Base-by-base conservation (phyloP, 441 rosid genomes). In the Adansonia grandidieri region DNA sequence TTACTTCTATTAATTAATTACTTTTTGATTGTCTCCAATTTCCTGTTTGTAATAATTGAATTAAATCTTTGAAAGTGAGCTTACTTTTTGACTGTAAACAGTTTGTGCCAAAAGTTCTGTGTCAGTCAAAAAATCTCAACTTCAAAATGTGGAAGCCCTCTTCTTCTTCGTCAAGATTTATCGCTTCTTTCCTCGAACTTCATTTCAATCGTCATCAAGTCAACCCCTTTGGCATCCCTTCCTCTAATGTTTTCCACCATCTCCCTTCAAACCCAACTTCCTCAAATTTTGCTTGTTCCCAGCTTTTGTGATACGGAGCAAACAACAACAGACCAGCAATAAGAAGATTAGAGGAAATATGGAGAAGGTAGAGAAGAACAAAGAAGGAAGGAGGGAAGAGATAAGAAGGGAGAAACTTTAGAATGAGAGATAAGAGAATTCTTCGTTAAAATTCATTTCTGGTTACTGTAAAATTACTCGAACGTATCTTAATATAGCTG, bases 101-200 rank as follows among this genome's bases (percentile, higher is more conserved):
- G 66, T 57, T 73, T 73, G 65, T 57, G 32, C 40, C 32, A 28
- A 28, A 28, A 28, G 13, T 40, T 14, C 54, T 22, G 74, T 37
- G 63, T 28, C 32, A 65, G 17, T 57, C 28, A 40, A n/a, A 79
- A 44, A 63, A 3, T 45, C 20, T 19, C 48, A 60, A 68, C 82
- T 57, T 20, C 81, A 75, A 77, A 64, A 91, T 93, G 96, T 87
- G 92, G 77, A 89, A 87, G 70, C 84, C 85, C 58, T 87, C 91
- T 10, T 84, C 81, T 2, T 28, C 32, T 28, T 28, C 28, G 67
- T 84, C 83, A 72, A 87, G 85, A 82, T 77, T 82, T 79, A 64
- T 88, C 81, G 82, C 83, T 32, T 86, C 87, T 60, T 84, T 93
- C 15, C 74, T 90, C 76, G 85, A 79, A 14, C 78, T 80, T 19